Evolutionary conservation across 495 filamentous ascomycete species (phyloP).

Genomic region (Halenospora varia): DNA sequence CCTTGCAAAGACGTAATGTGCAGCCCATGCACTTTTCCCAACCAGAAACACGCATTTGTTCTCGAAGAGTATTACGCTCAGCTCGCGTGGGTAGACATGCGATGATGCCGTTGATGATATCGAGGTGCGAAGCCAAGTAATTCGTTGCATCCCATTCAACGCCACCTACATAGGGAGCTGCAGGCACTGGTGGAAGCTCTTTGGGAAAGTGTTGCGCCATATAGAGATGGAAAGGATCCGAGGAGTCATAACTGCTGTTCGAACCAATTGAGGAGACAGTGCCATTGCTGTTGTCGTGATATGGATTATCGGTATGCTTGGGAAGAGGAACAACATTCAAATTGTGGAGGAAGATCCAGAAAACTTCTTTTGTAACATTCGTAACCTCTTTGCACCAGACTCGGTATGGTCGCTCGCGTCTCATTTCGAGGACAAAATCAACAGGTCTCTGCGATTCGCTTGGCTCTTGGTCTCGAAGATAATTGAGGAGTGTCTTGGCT

Average conservation of each 20-base stretch:
- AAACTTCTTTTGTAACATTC: conserved; percentile 95
- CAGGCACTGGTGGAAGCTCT: conserved; percentile 86
- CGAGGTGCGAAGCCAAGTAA: conserved; percentile 87
- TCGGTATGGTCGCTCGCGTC: conserved; percentile 80
- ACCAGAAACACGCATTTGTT: conserved; percentile 74
- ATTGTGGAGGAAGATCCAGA: conserved; percentile 98
- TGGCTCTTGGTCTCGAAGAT: conserved; percentile 76
- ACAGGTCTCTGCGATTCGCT: conserved; percentile 70
- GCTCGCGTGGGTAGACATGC: conserved; percentile 70
- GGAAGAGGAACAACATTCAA: conserved; percentile 76
- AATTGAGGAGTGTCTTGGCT: conserved; percentile 65
- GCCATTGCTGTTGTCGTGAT: conserved; percentile 12
- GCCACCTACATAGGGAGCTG: conserved; percentile 93
- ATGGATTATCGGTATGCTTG: conserved; percentile 3
- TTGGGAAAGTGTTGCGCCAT: conserved; percentile 74
- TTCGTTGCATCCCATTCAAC: conserved; percentile 99
- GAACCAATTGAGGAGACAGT: conserved; percentile 2
- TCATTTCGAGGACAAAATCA: conserved; percentile 85
- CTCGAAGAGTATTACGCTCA: conserved; percentile 75
- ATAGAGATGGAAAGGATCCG: conserved; percentile 38
- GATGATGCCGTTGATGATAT: conserved; percentile 86
- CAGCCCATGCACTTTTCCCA: conserved; percentile 89
- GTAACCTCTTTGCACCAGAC: conserved; percentile 91
- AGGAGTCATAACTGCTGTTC: conserved; percentile 8
- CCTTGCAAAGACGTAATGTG: conserved; percentile 86